These are phyloP conservation scores for Phyllostachys edulis DNA, from an alignment of 176 grass and related monocot genomes.

Conservation along the genomic window DNA sequence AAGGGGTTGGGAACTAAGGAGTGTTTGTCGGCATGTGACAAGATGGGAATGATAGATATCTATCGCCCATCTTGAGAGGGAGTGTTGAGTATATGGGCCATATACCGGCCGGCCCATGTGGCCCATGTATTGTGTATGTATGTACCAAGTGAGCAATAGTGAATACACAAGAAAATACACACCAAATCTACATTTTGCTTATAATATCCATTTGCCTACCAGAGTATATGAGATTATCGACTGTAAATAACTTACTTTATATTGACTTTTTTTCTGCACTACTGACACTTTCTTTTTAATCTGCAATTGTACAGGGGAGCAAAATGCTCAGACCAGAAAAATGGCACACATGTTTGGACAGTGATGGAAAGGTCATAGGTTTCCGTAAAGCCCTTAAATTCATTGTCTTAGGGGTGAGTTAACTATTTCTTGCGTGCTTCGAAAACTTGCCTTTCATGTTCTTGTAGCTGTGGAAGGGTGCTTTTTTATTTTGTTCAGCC, in stretches of 20 bases:
- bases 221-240: conserved; percentile 6
- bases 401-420: conserved; percentile 86
- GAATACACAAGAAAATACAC: no score
- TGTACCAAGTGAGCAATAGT: no score
- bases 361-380: conserved; percentile 68
- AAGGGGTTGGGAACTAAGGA: no score
- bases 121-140: no score
- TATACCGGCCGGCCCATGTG: no score
- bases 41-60: no score
- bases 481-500: neutral
- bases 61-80: no score
- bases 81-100: no score
- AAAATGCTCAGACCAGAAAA: conserved; percentile 93
- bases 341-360: conserved; percentile 78
- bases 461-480: neutral
- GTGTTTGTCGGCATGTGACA: no score
- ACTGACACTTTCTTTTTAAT: neutral
- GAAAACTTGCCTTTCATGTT: neutral
- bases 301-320: conserved; percentile 49
- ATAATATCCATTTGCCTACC: neutral
- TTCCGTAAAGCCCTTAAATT: conserved; percentile 91
- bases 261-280: neutral
- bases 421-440: conserved; percentile 6
- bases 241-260: neutral
- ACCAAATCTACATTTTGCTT: no score